Percentiles rank a stretch among this genome's conserved stretches.
These are phyloP conservation scores for Carex pumila DNA, from an alignment of 176 grass and related monocot species.

Conservation along the genomic window DNA sequence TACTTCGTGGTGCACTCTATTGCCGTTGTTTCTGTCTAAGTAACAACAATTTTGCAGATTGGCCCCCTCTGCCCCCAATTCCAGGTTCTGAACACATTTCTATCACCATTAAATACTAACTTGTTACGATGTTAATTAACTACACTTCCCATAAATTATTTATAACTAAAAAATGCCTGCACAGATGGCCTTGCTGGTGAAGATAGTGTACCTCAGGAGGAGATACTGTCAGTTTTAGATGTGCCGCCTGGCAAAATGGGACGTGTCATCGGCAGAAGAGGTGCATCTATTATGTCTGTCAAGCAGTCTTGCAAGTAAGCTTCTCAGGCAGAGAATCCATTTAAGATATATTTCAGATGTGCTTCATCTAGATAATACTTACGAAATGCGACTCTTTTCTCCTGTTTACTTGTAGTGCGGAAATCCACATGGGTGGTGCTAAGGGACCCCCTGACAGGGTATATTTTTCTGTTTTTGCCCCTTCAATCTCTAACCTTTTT, in stretches of 20 bases:
- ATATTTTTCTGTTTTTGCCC: slow-evolving; percentile 1
- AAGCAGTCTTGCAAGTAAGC: slow-evolving; percentile 93
- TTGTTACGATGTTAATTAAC: neutral
- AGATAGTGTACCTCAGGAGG: slow-evolving; percentile 52
- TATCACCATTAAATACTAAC: neutral
- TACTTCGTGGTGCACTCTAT: slow-evolving; percentile 67
- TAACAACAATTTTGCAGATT: slow-evolving; percentile 68
- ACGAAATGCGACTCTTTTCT: slow-evolving; percentile 17
- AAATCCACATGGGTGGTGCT: slow-evolving; percentile 80
- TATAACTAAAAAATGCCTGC: neutral
- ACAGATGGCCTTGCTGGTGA: slow-evolving; percentile 15
- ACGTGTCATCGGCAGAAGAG: slow-evolving; percentile 84
- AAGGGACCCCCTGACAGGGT: slow-evolving; percentile 91
- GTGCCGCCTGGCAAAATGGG: slow-evolving; percentile 98
- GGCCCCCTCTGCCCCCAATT: slow-evolving; percentile 63
- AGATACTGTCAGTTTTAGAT: slow-evolving; percentile 79
- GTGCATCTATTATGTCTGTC: slow-evolving; percentile 61
- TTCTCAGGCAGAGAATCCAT: slow-evolving; percentile 18
- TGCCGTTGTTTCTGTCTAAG: slow-evolving; percentile 88
- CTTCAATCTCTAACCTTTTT: slow-evolving; percentile 5
- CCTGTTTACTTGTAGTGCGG: slow-evolving; percentile 44
- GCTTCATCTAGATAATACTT: neutral
- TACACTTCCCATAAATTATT: neutral
- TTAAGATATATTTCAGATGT: neutral
- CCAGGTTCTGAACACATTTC: slow-evolving; percentile 34